Evolutionary conservation across 1,284 basidiomycete species (phyloP).

Genomic region (Taiwanofungus camphoratus): DNA sequence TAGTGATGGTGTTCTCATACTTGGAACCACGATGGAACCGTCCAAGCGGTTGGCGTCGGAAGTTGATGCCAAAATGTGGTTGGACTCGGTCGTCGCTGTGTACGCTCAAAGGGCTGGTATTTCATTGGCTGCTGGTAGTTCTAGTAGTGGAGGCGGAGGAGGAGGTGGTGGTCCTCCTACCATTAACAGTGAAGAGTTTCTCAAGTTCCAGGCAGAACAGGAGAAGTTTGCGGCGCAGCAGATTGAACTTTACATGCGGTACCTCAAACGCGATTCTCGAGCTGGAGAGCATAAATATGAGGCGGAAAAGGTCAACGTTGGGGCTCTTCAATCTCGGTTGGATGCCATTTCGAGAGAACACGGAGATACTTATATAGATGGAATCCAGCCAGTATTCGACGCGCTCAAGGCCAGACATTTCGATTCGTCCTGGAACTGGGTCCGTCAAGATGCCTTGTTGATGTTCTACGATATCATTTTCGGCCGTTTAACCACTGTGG

Average conservation of each 20-base stretch:
- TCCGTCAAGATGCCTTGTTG: slow-evolving; percentile 88
- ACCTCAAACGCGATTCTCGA: slow-evolving; percentile 90
- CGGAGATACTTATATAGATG: slow-evolving; percentile 89
- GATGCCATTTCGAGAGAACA: slow-evolving; percentile 88
- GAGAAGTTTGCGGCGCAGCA: slow-evolving; percentile 90
- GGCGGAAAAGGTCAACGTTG: slow-evolving; percentile 71
- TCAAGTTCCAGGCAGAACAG: slow-evolving; percentile 93
- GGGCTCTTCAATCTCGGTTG: slow-evolving; percentile 77
- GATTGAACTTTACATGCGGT: slow-evolving; percentile 94
- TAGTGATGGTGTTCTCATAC: slow-evolving; percentile 86
- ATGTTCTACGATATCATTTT: slow-evolving; percentile 99
- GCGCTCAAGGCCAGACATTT: slow-evolving; percentile 95
- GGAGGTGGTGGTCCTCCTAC: slow-evolving; percentile 72
- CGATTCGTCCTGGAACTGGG: slow-evolving; percentile 99
- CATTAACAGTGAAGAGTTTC: slow-evolving; percentile 97
- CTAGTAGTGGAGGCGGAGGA: slow-evolving; percentile 55
- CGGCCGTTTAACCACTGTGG: slow-evolving; percentile 88
- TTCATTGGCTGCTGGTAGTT: slow-evolving; percentile 65
- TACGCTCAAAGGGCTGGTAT: slow-evolving; percentile 90
- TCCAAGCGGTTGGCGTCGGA: slow-evolving; percentile 91
- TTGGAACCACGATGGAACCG: slow-evolving; percentile 90
- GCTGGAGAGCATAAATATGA: slow-evolving; percentile 88
- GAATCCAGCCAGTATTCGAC: slow-evolving; percentile 92
- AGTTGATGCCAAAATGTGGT: slow-evolving; percentile 89
- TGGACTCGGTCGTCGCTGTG: slow-evolving; percentile 78